Base-by-base conservation (phyloP, 129 eudicot species). In the Oenanthe sinensis region DNA sequence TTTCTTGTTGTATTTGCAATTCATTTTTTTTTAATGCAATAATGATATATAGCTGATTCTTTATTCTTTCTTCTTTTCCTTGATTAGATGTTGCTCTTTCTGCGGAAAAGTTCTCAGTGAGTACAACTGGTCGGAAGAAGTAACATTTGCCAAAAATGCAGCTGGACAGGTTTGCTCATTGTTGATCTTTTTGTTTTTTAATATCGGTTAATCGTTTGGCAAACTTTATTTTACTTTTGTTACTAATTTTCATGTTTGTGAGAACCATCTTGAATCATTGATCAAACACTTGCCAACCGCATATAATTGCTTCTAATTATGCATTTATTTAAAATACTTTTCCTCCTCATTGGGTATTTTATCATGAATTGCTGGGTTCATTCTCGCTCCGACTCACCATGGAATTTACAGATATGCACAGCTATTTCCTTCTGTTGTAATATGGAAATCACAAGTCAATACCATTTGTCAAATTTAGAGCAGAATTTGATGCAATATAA, bases 81-180 rank as follows among this genome's bases (percentile, higher is more conserved):
- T 19, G 42, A 11, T 17, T 67, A 84, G 87, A 80, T 84, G 84
- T 42, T 84, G 87, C 44, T 69, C 84, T 40, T 43, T 48, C 24
- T 84, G 85, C 24, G 87, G 87, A 43, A 84, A 77, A 73, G 80
- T 84, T 73, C 69, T 77, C 16, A 30, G 54, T 39, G 76, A 84
- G 67, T 79, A 81, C 40, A 55, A 77, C 14, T 84, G 60, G 24
- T 70, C 82, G 4, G 60, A 73, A 46, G 87, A 84, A 63, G 79
- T 79, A 10, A 81, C 82, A 26, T 81, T 81, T 50, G 50, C 58
- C 28, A 78, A 81, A 49, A 24, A 68, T 72, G 71, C 84, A 10
- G 73, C 62, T 13, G 77, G 79, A 0, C 82, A 80, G 87, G 87
- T 84, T 55, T 68, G 76, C 37, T 73, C 47, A 42, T 76, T 22